Evolutionary conservation across 306 rosid species (phyloP), one percentile per base, ranked within the genome.

Genomic region (Acmispon strigosus): DNA sequence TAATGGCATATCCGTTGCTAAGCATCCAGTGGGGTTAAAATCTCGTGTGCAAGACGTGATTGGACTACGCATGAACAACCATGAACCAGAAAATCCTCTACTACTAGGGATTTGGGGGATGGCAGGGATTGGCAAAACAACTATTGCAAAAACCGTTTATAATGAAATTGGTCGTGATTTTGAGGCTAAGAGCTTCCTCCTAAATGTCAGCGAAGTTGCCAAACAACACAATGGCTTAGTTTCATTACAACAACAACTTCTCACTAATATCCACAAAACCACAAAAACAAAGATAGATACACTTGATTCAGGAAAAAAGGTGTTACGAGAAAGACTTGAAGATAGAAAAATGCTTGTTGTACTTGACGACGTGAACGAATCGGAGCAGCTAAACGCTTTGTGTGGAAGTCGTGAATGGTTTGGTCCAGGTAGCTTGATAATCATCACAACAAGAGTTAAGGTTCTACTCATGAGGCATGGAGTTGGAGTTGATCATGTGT

Each of bases 341-440:
- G 2, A 8, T 7, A 37, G 34, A 13, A 71, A 20, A 41, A 10
- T 36, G 18, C 27, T 72, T n/a, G 8, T 59, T 60, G 50, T 72
- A 22, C 66, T 70, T 57, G 76, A 72, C 2, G 52, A 34, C n/a
- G 70, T 73, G 18, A 42, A 9, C 48, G 2, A 36, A 2, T 13
- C 48, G 2, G 34, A 18, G 34, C 76, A 57, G 36, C 12, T 71
- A 36, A 58, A 12, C 5, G 59, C 39, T 12, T 48, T 71, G 13
- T 58, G 59, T 29, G 76, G 66, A 70, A 58, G 48, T 57, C 67
- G 48, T 16, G 27, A 70, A 11, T 57, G 58, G 58, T 16, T 70
- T 44, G 41, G 48, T 27, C 1, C 58, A 10, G 67, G 48, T 0
- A 70, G 76, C 32, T 13, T n/a, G 4, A 57, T 70, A 44, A 57